Evolutionary conservation across 2,329 filamentous ascomycete species (phyloP), one percentile per base, ranked within the genome.

Genomic region (Trichophyton rubrum): DNA sequence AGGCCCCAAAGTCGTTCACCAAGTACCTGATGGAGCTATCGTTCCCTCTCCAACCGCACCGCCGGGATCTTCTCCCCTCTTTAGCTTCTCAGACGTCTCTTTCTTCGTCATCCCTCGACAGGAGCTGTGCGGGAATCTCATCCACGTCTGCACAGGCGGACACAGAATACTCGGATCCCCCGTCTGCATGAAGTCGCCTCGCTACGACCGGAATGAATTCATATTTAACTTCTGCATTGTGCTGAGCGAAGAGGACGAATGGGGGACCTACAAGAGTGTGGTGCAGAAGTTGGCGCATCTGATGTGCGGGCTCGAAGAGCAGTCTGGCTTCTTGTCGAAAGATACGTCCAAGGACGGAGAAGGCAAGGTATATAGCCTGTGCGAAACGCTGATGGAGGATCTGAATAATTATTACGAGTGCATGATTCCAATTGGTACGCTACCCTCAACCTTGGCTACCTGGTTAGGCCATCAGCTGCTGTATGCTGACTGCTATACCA

Each of bases 191-290:
- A 84, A 87, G 58, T 83, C 90, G 65, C 82, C 85, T 60, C 86
- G 87, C 66, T 96, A 97, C 70, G 84, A 87, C 69, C 86, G 93
- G 62, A 96, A 96, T 74, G 89, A 95, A 73, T 97, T 96, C 78
- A 96, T 96, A 70, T 99, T 97, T 82, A 97, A 97, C 74, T 96
- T 97, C 70, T 90, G 90, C 62, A 79, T 97, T 51, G 87, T 96
- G 30, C 79, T 96, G 57, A 82, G 87, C 58, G 82, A 85, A 61
- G 78, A 81, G 38, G 78, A 81, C 13, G 88, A 95, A 69, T 88
- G 88, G 71, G 82, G 83, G 56, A 87, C 86, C 38, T 95, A 90
- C 72, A 89, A 91, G 73, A 86, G 85, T 64, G 88, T 97, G 35
- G 90, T 96, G 59, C 80, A 87, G 65, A 89, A 95, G 68, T 79